Percentiles rank a stretch among this genome's conserved stretches.
These are phyloP conservation scores for Malbranchea zuffiana DNA, from an alignment of 2,329 filamentous ascomycete genomes.

Conservation along the genomic window DNA sequence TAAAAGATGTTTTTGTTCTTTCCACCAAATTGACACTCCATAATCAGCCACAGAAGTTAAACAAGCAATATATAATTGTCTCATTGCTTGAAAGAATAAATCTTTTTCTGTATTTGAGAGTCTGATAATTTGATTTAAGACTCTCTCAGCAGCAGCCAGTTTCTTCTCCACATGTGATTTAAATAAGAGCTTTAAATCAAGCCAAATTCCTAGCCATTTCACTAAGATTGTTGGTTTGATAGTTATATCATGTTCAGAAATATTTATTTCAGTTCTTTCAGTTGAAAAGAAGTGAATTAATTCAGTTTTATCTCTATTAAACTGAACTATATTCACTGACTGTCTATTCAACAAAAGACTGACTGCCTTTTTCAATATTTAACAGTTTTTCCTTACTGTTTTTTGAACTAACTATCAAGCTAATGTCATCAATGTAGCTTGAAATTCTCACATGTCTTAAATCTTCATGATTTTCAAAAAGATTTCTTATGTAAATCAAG, in stretches of 20 bases:
- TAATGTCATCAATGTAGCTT: constrained; percentile 8
- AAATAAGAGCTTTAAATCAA: constrained; percentile 6
- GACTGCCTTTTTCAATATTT: neutral
- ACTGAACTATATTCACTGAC: neutral
- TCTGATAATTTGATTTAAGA: constrained; percentile 7
- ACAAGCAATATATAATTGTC: constrained; percentile 9
- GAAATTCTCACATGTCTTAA: too few species aligned
- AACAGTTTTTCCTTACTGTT: constrained; percentile 3
- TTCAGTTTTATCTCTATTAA: constrained; percentile 7
- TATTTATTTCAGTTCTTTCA: too few species aligned
- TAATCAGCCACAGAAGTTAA: constrained; percentile 8
- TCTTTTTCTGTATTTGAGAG: constrained; percentile 6
- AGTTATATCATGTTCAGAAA: neutral
- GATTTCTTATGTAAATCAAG: too few species aligned
- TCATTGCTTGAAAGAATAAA: constrained; percentile 6
- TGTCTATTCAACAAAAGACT: neutral
- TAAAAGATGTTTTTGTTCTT: constrained; percentile 6
- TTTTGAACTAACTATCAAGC: neutral
- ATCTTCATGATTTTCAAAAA: too few species aligned
- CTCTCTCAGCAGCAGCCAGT: constrained; percentile 4
- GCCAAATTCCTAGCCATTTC: constrained; percentile 7
- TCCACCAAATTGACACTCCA: constrained; percentile 8
- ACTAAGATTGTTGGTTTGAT: constrained; percentile 5
- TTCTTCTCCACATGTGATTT: constrained; percentile 9
- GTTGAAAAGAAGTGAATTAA: constrained; percentile 3